Base-by-base conservation (phyloP, 768 basidiomycete species). In the Tylopilus plumbeoviolaceoides region DNA sequence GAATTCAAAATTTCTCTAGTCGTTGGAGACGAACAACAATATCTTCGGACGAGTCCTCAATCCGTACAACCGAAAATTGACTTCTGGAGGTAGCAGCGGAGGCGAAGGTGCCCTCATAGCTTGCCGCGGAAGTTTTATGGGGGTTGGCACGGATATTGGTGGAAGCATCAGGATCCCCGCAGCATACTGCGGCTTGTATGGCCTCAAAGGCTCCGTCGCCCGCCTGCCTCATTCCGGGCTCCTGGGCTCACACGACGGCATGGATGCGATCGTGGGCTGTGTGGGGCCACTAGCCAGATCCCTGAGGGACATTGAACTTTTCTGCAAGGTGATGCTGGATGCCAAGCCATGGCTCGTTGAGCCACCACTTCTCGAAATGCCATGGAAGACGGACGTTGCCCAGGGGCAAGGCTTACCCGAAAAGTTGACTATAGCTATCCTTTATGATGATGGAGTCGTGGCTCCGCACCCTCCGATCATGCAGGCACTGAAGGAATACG, bases 11-110 rank as follows among this genome's bases (percentile, higher is more conserved):
- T 40, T 27, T 35, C 48, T 51, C 54, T 51, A 81, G 78, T 72
- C 78, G 4, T 64, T 80, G 43, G 81, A 82, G 48, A 78, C 76
- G 23, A 72, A 80, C 59, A 82, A 79, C 55, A 78, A 81, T 45
- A 47, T 69, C 17, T 71, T 68, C 51, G 93, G 91, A 0, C 75
- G 80, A 20, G 80, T 87, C 1, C 67, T 74, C 17, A 93, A 93
- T 63, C 93, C 93, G 0, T 76, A 73, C 67, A 81, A 81, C 63
- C 71, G 72, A 44, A 63, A 62, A 1, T 59, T 75, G 35, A 75
- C 73, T 23, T 59, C 69, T 14, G 78, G 78, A 35, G 78, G 78
- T 21, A 78, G 76, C 46, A 76, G 74, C 28, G 78, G 78, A 33
- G 78, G 78, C 28, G 78, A 79, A 56, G 67, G 72, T 28, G 76